Evolutionary conservation across 441 rosid species (phyloP).

Genomic region (Populus tomentosa): DNA sequence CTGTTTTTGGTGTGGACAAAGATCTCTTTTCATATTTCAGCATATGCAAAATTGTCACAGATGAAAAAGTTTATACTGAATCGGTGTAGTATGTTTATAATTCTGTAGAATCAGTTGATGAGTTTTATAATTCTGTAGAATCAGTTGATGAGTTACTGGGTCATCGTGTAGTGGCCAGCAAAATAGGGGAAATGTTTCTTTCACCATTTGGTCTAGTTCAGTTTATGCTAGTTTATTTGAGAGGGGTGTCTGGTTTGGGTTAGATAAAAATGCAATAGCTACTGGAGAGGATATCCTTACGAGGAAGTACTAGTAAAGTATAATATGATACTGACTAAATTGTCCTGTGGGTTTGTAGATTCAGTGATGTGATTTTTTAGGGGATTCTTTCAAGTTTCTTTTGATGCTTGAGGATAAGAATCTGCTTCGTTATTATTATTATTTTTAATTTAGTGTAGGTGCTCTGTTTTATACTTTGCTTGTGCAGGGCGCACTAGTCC

Average conservation of each 20-base stretch:
- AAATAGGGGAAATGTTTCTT: not conserved
- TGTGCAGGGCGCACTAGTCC: not conserved
- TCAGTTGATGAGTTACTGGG: not conserved
- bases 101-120: not conserved
- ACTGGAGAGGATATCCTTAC: not conserved
- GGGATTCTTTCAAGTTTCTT: not conserved
- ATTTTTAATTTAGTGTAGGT: not conserved
- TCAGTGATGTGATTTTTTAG: not conserved
- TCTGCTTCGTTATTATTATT: not conserved
- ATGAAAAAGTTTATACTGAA: not conserved
- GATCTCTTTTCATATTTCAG: not conserved
- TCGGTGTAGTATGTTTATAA: not conserved
- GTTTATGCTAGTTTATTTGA: not conserved
- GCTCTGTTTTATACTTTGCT: not conserved
- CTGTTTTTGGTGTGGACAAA: not conserved
- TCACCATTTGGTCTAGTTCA: not conserved
- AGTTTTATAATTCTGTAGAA: not conserved
- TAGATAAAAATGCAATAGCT: not conserved
- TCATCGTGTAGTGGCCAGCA: too few species aligned
- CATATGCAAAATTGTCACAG: not conserved
- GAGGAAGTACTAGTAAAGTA: not conserved
- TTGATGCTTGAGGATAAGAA: not conserved
- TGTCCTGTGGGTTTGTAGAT: not conserved
- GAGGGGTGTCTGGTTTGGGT: not conserved
- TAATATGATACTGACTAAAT: not conserved